These are phyloP conservation scores for Hordeum marinum DNA, from an alignment of 176 grass and related monocot genomes.

Conservation along the genomic window DNA sequence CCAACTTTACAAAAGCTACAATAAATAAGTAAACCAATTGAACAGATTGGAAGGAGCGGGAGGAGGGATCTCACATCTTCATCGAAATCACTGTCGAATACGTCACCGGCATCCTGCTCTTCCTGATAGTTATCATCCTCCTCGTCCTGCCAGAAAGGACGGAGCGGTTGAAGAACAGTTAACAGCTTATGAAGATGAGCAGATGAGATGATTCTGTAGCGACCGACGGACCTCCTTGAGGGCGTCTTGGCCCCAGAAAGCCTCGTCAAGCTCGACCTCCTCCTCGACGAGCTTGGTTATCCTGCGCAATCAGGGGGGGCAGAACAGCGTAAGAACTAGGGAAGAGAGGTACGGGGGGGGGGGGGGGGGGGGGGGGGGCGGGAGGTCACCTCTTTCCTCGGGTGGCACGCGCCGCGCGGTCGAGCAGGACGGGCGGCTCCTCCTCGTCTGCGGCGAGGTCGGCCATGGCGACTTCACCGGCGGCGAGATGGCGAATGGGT, in stretches of 20 bases:
- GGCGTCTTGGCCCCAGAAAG: slow-evolving; percentile 83
- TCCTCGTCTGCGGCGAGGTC: slow-evolving; percentile 1
- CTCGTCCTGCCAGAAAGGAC: slow-evolving; percentile 54
- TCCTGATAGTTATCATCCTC: slow-evolving; percentile 75
- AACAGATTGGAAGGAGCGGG: neutral
- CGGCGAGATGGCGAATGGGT: neutral
- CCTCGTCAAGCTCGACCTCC: slow-evolving; percentile 66
- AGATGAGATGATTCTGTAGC: neutral
- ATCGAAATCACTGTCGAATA: slow-evolving; percentile 88
- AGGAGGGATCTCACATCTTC: slow-evolving; percentile 53
- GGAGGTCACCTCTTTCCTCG: slow-evolving; percentile 66
- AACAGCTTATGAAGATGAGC: neutral
- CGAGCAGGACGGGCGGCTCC: slow-evolving; percentile 48
- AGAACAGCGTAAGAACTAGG: neutral
- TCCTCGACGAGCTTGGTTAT: slow-evolving; percentile 85
- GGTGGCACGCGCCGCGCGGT: slow-evolving; percentile 61
- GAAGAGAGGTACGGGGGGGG: no score
- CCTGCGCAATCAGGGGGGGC: slow-evolving; percentile 32
- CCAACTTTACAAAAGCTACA: neutral
- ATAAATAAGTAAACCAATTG: neutral
- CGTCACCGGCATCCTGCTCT: slow-evolving; percentile 66
- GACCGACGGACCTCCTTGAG: slow-evolving; percentile 57
- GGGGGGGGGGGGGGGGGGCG: neutral
- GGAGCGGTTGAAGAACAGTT: neutral
- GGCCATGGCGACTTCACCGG: slow-evolving; percentile 28